phyloP scores from a whole-genome alignment of 1,139 yeast genomes.

The Eremothecium coryli region DNA sequence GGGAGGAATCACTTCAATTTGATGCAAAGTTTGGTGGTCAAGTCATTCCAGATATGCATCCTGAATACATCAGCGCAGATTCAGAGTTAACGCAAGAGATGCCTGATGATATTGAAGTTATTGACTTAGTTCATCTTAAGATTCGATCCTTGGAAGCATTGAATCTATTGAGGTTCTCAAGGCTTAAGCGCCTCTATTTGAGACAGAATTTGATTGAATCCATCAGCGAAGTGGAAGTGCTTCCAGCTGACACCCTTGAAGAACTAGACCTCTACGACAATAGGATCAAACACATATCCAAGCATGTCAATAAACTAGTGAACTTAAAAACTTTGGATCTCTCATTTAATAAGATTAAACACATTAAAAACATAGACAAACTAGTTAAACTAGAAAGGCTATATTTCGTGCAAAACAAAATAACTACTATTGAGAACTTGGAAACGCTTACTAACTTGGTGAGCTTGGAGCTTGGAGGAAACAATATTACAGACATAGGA shows the following conservation, averaged over 20 bases:
- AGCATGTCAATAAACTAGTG: constrained; percentile 49
- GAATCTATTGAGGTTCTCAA: constrained; percentile 47
- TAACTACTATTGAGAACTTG: constrained; percentile 61
- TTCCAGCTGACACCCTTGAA: constrained; percentile 49
- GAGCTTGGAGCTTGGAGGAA: constrained; percentile 88
- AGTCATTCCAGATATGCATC: constrained; percentile 46
- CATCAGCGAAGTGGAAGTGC: constrained; percentile 56
- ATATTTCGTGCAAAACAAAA: constrained; percentile 84
- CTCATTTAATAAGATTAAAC: constrained; percentile 83
- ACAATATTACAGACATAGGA: constrained; percentile 56
- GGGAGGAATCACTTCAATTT: background rate
- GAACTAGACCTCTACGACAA: constrained; percentile 91
- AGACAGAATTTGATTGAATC: constrained; percentile 79
- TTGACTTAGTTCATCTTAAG: constrained; percentile 75
- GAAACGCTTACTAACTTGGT: constrained; percentile 48
- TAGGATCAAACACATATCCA: constrained; percentile 75
- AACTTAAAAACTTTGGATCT: constrained; percentile 62
- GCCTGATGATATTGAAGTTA: constrained; percentile 52
- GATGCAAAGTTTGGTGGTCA: constrained; percentile 17
- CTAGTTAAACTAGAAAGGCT: constrained; percentile 55
- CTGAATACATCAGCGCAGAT: constrained; percentile 39
- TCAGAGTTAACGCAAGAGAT: constrained; percentile 54
- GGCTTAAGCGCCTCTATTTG: constrained; percentile 56
- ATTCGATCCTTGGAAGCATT: constrained; percentile 60
- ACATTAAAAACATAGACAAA: constrained; percentile 68